Evolutionary conservation across 306 rosid species (phyloP).

Genomic region (Vigna angularis): DNA sequence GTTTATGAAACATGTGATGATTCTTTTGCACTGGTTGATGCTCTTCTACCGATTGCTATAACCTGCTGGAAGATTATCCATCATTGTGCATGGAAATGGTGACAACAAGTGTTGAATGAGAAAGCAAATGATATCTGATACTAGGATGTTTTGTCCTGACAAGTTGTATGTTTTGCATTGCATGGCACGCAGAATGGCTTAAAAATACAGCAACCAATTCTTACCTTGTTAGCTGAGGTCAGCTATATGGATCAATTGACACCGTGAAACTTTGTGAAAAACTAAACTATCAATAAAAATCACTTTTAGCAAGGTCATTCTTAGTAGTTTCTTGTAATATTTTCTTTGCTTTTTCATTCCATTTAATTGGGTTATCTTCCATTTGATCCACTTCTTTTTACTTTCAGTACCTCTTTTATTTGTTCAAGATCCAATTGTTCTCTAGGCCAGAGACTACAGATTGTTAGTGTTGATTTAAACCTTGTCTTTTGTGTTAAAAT

Average conservation of each 20-base stretch:
- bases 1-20: slow-evolving; percentile 98
- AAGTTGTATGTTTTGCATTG: slow-evolving; percentile 26
- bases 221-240: background rate
- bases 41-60: slow-evolving; percentile 82
- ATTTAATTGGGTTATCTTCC: background rate
- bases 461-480: too few relatives aligned
- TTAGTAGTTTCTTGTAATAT: background rate
- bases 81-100: slow-evolving; percentile 61
- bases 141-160: slow-evolving; percentile 16
- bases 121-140: slow-evolving; percentile 30
- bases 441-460: too few relatives aligned
- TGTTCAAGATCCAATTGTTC: too few relatives aligned
- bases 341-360: background rate
- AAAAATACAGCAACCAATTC: slow-evolving; percentile 19
- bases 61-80: slow-evolving; percentile 74
- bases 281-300: background rate
- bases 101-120: slow-evolving; percentile 43
- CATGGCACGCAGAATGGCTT: slow-evolving; percentile 28
- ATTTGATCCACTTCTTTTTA: slow-evolving; percentile 1
- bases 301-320: background rate
- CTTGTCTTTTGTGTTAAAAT: too few relatives aligned
- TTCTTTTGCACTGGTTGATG: slow-evolving; percentile 95
- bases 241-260: slow-evolving; percentile 16
- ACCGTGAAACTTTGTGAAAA: background rate
- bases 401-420: too few relatives aligned